phyloP scores from a whole-genome alignment of 805 yeast species.

The Yueomyces sp. region DNA sequence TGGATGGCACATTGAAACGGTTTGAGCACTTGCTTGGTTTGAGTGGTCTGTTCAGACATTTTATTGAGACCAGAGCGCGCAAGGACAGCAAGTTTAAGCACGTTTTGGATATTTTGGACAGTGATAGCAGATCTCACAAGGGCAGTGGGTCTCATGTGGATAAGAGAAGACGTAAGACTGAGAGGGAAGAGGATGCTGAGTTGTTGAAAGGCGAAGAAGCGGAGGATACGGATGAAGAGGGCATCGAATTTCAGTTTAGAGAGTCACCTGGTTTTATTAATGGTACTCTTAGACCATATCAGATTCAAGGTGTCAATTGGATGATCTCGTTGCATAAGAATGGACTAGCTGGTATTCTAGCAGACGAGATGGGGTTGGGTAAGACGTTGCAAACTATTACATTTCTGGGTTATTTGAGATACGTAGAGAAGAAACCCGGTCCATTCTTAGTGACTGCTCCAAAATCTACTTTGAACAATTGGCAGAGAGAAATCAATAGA shows the following conservation, averaged over 20 bases:
- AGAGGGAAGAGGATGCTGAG: constrained; percentile 68
- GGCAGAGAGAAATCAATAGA: constrained; percentile 62
- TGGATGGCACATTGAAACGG: constrained; percentile 48
- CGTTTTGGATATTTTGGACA: constrained; percentile 32
- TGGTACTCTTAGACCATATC: constrained; percentile 60
- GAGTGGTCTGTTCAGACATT: constrained; percentile 55
- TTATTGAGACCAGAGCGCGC: constrained; percentile 49
- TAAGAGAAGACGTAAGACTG: constrained; percentile 53
- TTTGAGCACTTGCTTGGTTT: constrained; percentile 54
- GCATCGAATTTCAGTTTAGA: constrained; percentile 37
- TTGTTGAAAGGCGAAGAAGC: constrained; percentile 35
- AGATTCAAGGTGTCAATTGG: constrained; percentile 75
- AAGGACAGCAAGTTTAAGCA: constrained; percentile 43
- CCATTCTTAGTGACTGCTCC: constrained; percentile 72
- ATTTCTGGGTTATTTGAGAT: constrained; percentile 58
- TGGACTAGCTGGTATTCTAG: constrained; percentile 60
- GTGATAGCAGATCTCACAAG: constrained; percentile 6
- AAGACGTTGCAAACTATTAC: constrained; percentile 73
- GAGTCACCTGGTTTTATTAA: constrained; percentile 68
- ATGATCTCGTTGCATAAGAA: constrained; percentile 53
- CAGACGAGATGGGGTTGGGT: constrained; percentile 82
- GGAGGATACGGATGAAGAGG: constrained; percentile 9
- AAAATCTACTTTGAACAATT: constrained; percentile 67
- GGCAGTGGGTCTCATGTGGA: constrained; percentile 17
- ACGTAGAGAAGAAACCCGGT: constrained; percentile 44